Evolutionary conservation across 1,139 yeast genomes (phyloP), one percentile per base, ranked within the genome.

Genomic region (Saccharomyces hybrid): DNA sequence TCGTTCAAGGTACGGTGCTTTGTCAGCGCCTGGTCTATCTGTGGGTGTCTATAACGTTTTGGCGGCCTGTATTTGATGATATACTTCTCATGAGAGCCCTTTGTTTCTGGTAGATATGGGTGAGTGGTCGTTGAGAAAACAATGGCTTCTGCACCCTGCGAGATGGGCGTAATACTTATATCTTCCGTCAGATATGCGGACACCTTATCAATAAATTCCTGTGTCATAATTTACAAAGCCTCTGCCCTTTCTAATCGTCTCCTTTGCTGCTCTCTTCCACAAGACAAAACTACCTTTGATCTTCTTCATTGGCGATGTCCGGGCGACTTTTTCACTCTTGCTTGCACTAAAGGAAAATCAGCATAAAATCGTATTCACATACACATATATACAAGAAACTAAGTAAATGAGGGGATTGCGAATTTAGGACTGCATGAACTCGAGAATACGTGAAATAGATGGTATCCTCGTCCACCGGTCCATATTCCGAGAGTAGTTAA

Each of bases 111-210:
- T 34, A 78, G 66, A 66, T 85, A 90, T 14, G 97, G 97, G 68
- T 89, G 97, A 2, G 70, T 69, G 0, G 68, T 56, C 0, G 95
- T 80, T 32, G 75, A 71, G 68, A 86, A 88, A 1, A 90, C 93
- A 24, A 88, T 76, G 0, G 97, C 97, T 67, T 91, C 98, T 0
- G 98, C 97, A n/a, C 98, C 98, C 67, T 91, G 98, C 0, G 96
- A 87, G 2, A 88, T 74, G 47, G 83, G 75, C 2, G 70, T 65
- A 11, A 84, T 63, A 2, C 82, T 80, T 34, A 83, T 72, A 52
- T 78, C 73, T 1, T 79, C 75, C 1, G 67, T 62, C 52, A 84
- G 63, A 54, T 76, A 71, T 5, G 61, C 54, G 56, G 76, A 70
- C 2, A 83, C 83, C 52, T 71, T 68, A 8, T 67, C 69, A 27